Evolutionary conservation across 2,329 filamentous ascomycete species (phyloP), one percentile per base, ranked within the genome.

Genomic region (Fusarium devonianum): DNA sequence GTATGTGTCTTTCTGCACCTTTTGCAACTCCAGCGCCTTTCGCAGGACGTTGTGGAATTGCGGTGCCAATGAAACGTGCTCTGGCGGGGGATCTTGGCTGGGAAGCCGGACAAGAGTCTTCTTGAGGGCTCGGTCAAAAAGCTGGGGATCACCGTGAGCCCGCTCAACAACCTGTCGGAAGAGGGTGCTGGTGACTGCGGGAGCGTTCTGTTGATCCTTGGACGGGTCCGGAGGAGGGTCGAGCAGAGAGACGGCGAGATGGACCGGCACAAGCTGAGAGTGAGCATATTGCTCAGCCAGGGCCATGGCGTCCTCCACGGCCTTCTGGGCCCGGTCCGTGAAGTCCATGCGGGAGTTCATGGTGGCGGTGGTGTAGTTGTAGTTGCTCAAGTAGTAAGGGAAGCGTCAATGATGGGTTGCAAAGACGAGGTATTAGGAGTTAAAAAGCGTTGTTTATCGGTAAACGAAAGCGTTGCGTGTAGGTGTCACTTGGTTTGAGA

Each of bases 1-100:
- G 72, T 86, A 99, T 59, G 86, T 90, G 71, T 99, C 94, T 67
- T 97, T 97, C 67, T 99, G 94, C n/a, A 92, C 92, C 76, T 95
- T 96, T 65, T 95, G 93, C 44, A 99, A 74, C 22, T 97, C 92
- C 71, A 89, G 86, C 2, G 94, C 92, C 62, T 90, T 85, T 62
- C 92, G 84, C 40, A 99, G 80, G 48, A 97, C 83, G 63, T 88
- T 90, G 56, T 87, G 85, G 73, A 97, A 92, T 7, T 85, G 79
- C 1, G 92, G 91, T 9, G 92, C 87, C 65, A 96, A 85, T 44
- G 89, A 86, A 47, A 96, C 87, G 62, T 88, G 85, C 69, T 97
- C 93, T 53, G 94, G 94, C 10, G 94, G 92, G 11, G 94, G 94
- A 63, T 97, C 91, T 76, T 99, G 94, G 68, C 90, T 95, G 4